Base-by-base conservation (phyloP, 768 basidiomycete species). In the Termitomyces sp. region DNA sequence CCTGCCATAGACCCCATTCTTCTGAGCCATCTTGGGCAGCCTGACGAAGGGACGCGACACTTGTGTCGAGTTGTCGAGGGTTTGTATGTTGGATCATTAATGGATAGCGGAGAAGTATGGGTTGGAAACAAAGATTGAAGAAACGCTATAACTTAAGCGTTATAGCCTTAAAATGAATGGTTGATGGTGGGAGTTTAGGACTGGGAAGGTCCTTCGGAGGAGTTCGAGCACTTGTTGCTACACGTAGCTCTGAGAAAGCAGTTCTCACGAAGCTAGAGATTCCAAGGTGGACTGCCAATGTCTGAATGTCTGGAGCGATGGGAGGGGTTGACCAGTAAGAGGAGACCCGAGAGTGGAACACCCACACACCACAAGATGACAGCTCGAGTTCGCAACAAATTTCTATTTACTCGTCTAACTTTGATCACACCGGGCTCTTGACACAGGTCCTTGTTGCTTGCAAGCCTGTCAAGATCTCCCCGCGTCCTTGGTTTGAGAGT, bases 1-100 rank as follows among this genome's bases (percentile, higher is more conserved):
- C 86, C 51, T 73, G 69, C 88, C 89, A 91, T 29, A 84, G 80
- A 20, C 90, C 88, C 90, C 91, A 92, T 59, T 78, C 71, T 65
- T 89, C 84, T 60, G 81, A 81, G 61, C 73, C 72, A 56, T 83
- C 80, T 55, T 65, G 67, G 49, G 73, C 56, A 25, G 64, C 60
- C 48, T 75, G 78, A 61, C 72, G 74, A 59, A 67, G 62, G 32
- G 73, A 71, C 17, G 71, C 65, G 29, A 68, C 58, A 57, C 71
- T 66, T 14, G 73, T 66, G 56, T 69, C 74, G 38, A 75, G 70
- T 60, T 74, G 77, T 36, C 82, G 78, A 64, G 77, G 72, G 68
- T 81, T 85, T 63, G 80, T 79, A 69, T 85, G 83, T 70, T 89
- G 90, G 59, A 87, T 88, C 90, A 91, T 92, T 60, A 49, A 57